These are phyloP conservation scores for Leccinum pseudoinsigne DNA, from an alignment of 1,284 basidiomycete genomes.

Conservation along the genomic window DNA sequence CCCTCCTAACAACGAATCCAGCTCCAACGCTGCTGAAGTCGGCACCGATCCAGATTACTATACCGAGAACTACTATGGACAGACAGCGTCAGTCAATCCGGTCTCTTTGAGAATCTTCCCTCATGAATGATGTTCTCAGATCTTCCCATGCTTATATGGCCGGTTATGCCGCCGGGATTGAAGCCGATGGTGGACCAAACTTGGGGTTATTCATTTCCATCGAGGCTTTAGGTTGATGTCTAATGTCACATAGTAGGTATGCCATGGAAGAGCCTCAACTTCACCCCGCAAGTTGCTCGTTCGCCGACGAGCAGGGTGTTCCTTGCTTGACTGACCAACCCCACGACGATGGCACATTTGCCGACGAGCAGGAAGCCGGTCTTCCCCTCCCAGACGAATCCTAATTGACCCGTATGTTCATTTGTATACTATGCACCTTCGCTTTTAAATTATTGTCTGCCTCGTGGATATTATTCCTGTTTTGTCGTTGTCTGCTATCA, in stretches of 20 bases:
- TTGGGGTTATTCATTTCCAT: constrained; percentile 20
- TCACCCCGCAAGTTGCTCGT: background rate
- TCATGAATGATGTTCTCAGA: constrained; percentile 14
- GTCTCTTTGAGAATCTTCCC: background rate
- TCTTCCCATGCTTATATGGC: constrained; percentile 8
- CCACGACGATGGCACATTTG: background rate
- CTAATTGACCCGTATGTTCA: constrained; percentile 4
- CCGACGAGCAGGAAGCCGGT: constrained; percentile 6
- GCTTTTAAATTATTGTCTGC: constrained; percentile 2
- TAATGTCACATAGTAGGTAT: constrained; percentile 22
- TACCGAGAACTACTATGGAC: constrained; percentile 10
- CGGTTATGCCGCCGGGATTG: constrained; percentile 3
- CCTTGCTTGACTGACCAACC: background rate
- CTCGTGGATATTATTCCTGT: constrained; percentile 1
- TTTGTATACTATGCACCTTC: constrained; percentile 7
- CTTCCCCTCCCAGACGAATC: constrained; percentile 5
- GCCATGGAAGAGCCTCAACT: constrained; percentile 3
- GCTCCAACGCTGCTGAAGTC: constrained; percentile 12
- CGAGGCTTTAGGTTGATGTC: constrained; percentile 11
- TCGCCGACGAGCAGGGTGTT: constrained; percentile 9
- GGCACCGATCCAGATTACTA: constrained; percentile 5
- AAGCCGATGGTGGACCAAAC: constrained; percentile 8
- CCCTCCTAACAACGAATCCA: constrained; percentile 8
- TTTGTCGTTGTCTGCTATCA: constrained; percentile 2
- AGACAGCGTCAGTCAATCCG: constrained; percentile 16